phyloP scores from a whole-genome alignment of 2,329 filamentous ascomycete genomes.

The Ascosphaera apis region DNA sequence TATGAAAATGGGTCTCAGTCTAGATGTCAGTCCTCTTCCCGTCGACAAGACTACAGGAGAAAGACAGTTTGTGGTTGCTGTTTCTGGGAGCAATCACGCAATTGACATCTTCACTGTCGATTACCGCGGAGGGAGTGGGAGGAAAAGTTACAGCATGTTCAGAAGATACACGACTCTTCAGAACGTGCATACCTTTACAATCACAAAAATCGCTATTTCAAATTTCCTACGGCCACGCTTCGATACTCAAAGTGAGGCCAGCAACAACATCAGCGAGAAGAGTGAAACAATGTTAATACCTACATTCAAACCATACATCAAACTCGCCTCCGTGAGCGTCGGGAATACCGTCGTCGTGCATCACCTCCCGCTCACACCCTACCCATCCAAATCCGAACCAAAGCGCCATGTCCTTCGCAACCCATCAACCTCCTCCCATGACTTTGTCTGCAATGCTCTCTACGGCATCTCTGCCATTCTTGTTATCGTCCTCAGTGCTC shows the following conservation, averaged over 20 bases:
- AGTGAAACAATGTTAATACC: no score
- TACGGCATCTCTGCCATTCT: constrained; percentile 35
- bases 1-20: constrained; percentile 51
- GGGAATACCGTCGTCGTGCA: constrained; percentile 61
- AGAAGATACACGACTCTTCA: constrained; percentile 27
- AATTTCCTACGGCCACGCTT: no score
- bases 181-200: constrained; percentile 33
- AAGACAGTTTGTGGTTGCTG: constrained; percentile 57
- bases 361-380: constrained; percentile 41
- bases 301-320: constrained; percentile 37
- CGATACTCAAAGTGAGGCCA: no score
- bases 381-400: constrained; percentile 20
- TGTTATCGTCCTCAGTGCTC: constrained; percentile 38
- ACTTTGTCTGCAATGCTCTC: constrained; percentile 28
- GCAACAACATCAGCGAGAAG: no score
- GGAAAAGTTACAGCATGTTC: constrained; percentile 27
- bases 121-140: constrained; percentile 25
- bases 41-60: no score
- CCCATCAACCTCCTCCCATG: constrained; percentile 33
- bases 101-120: constrained; percentile 60
- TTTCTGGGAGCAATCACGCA: constrained; percentile 58
- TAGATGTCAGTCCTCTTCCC: constrained; percentile 51
- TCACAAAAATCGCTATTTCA: constrained; percentile 32
- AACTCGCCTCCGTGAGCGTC: constrained; percentile 61
- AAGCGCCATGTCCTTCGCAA: constrained; percentile 52